A percentile compares a stretch with the other conserved stretches of the same genome.
Evolutionary conservation across 257 asterid genomes (phyloP).

Genomic region (Gardenia jasminoides): DNA sequence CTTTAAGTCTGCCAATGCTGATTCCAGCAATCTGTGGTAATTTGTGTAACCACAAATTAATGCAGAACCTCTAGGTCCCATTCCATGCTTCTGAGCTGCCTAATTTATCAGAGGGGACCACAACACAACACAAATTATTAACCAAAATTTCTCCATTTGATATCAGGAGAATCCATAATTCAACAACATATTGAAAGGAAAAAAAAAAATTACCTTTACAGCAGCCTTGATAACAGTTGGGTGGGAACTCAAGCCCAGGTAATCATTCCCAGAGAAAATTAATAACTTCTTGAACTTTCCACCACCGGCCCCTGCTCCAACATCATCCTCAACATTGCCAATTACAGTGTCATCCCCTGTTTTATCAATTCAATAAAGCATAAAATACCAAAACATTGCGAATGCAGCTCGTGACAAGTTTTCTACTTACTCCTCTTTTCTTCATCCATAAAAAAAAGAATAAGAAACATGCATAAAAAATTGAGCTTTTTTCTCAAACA

Average conservation of each 20-base stretch:
- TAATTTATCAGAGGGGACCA: constrained; percentile 24
- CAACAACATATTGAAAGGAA: not conserved
- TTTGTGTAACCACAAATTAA: constrained; percentile 89
- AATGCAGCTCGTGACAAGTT: not conserved
- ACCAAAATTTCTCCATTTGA: not conserved
- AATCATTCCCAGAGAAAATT: constrained; percentile 93
- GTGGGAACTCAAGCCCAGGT: constrained; percentile 88
- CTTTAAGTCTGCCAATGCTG: constrained; percentile 76
- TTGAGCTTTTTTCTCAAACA: not conserved
- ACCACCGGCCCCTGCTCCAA: constrained; percentile 30
- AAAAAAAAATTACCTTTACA: constrained; percentile 48
- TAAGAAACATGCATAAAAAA: not conserved
- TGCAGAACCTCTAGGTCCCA: constrained; percentile 99
- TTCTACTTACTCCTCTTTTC: not conserved
- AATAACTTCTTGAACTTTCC: constrained; percentile 62
- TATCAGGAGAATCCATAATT: not conserved
- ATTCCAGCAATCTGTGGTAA: constrained; percentile 82
- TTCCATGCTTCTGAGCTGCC: constrained; percentile 91
- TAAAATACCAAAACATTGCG: not conserved
- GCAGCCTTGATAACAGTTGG: constrained; percentile 80
- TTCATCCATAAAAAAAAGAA: not conserved
- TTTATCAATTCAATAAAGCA: not conserved
- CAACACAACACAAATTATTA: not conserved
- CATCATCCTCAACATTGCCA: constrained; percentile 28
- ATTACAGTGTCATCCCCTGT: constrained; percentile 58